Evolutionary conservation across 2,329 filamentous ascomycete species (phyloP).

Genomic region (Pestalotiopsis sp.): DNA sequence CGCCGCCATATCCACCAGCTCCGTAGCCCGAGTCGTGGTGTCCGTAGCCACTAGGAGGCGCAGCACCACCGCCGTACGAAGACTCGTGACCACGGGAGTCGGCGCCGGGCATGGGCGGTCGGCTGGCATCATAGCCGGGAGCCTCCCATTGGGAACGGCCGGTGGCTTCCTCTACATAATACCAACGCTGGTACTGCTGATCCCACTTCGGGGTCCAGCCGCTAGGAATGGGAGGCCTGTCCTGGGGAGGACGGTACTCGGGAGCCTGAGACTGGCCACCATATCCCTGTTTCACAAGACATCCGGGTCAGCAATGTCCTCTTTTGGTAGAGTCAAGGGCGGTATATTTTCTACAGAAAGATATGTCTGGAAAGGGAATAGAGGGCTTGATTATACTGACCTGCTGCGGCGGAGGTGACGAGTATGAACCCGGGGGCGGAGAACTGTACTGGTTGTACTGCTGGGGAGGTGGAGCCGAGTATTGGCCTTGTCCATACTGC

Average conservation of each 20-base stretch:
- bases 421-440: not conserved
- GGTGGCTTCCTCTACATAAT: slow-evolving; percentile 64
- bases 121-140: slow-evolving; percentile 12
- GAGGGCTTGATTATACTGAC: not conserved
- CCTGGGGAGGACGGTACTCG: slow-evolving; percentile 35
- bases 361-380: not conserved
- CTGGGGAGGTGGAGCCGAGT: slow-evolving; percentile 10
- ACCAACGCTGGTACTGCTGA: slow-evolving; percentile 62
- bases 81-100: slow-evolving; percentile 12
- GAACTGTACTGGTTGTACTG: not conserved
- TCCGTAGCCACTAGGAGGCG: slow-evolving; percentile 13
- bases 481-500: slow-evolving; percentile 9
- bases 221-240: slow-evolving; percentile 54
- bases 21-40: slow-evolving; percentile 14
- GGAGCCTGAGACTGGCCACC: slow-evolving; percentile 25
- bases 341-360: not conserved
- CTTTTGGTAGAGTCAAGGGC: not conserved
- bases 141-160: slow-evolving; percentile 50
- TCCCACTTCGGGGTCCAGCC: slow-evolving; percentile 70
- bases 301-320: not conserved
- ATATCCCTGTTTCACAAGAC: not conserved
- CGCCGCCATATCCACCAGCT: slow-evolving; percentile 10
- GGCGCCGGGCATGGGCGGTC: not conserved
- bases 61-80: slow-evolving; percentile 13
- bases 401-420: slow-evolving; percentile 6